Evolutionary conservation across 2,329 filamentous ascomycete genomes (phyloP), one percentile per base, ranked within the genome.

Genomic region (Aureobasidium sp.): DNA sequence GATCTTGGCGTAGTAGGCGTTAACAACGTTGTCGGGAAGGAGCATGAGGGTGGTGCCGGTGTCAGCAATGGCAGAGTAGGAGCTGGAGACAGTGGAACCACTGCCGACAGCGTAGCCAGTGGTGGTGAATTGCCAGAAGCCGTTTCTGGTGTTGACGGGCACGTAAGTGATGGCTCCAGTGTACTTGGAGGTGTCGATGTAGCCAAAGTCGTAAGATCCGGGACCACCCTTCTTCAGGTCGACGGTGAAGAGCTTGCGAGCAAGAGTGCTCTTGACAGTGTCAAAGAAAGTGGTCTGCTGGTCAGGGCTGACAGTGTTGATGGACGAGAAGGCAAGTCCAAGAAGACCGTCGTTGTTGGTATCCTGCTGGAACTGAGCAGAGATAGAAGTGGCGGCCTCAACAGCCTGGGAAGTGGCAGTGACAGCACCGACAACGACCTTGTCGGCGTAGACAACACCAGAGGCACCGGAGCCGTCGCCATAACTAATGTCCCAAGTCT

Each of bases 11-110:
- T 88, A 90, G 79, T 88, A 89, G 46, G 76, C 79, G 0, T 73
- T 67, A 65, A 84, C 81, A 63, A 87, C 77, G 36, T 70, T 66
- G 61, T 79, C 71, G 29, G 84, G 82, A 20, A 87, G 73, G 65
- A 87, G 78, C 61, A 88, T 73, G 34, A 90, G 82, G 1, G 86
- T 86, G 62, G 87, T 89, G 60, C 87, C 87, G 1, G 87, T 89
- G 75, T 90, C 87, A 68, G 84, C 84, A 71, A 90, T 88, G 66
- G 79, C 81, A 43, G 71, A 66, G 60, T 70, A 69, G 71, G 84
- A 79, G 34, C 24, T 44, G 70, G 77, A 66, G 59, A 77, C 74
- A 71, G 75, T 66, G 61, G 65, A 61, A 44, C 70, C 70, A 64
- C 71, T 71, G 62, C 83, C 85, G 55, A 87, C 69, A 39, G 75